Conservation (phyloP, 257 asterid species). For the Lithospermum erythrorhizon region DNA sequence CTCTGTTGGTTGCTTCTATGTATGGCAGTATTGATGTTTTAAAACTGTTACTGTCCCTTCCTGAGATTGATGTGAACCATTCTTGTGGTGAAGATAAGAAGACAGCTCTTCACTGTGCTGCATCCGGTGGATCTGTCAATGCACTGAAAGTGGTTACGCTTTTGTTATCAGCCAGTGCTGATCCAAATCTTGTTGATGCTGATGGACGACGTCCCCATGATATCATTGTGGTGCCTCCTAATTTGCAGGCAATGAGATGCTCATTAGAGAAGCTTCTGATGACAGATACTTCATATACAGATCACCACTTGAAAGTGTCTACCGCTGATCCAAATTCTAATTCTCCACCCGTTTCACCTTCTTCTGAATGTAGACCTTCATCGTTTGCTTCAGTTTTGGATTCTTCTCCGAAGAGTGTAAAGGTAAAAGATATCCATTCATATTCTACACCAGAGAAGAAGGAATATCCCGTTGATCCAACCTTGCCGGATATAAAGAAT, state of each 20-base stretch:
- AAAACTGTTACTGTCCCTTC: conserved; percentile 39
- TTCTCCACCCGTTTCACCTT: conserved; percentile 42
- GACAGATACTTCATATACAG: conserved; percentile 26
- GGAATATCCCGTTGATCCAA: conserved; percentile 74
- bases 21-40: conserved; percentile 67
- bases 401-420: conserved; percentile 24
- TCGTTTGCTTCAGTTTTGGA: conserved; percentile 29
- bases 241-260: conserved; percentile 21
- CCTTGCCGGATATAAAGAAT: conserved; percentile 76
- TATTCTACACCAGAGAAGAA: conserved; percentile 38
- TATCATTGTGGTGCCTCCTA: conserved; percentile 40
- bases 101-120: conserved; percentile 81
- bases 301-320: conserved; percentile 18
- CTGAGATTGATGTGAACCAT: conserved; percentile 59
- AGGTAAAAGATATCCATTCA: conserved; percentile 17
- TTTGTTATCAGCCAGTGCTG: conserved; percentile 63
- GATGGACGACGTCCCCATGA: conserved; percentile 54
- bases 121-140: conserved; percentile 53
- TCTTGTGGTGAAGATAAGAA: conserved; percentile 42
- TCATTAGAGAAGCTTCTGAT: conserved; percentile 46
- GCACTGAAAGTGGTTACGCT: conserved; percentile 37
- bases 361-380: conserved; percentile 31
- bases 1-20: conserved; percentile 76
- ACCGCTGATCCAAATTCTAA: conserved; percentile 21
- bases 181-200: conserved; percentile 41